Conservation (phyloP, 495 filamentous ascomycete species). For the Hypoxylon crocopeplum region DNA sequence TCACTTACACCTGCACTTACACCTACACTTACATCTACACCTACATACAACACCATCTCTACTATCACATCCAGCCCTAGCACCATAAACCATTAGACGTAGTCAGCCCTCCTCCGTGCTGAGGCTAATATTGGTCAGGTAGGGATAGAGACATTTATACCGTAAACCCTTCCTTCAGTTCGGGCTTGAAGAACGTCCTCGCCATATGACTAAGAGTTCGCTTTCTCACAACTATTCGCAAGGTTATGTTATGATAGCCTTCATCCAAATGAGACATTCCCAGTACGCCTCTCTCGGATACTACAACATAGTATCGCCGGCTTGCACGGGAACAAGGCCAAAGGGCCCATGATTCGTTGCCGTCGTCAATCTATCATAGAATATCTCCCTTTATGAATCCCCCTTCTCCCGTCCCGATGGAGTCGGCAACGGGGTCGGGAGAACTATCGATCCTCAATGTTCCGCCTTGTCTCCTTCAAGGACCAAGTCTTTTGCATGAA, state of each 20-base stretch:
- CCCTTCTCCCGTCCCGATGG: slow-evolving; percentile 22
- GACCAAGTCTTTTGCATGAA: slow-evolving; percentile 71
- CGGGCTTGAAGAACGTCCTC: no score
- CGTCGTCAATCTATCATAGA: no score
- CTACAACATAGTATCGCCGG: neutral
- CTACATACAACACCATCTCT: no score
- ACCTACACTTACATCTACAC: no score
- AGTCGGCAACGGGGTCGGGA: slow-evolving; percentile 8
- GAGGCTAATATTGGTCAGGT: no score
- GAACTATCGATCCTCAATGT: slow-evolving; percentile 69
- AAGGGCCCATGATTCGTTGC: neutral
- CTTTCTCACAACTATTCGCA: neutral
- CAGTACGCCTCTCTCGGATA: neutral
- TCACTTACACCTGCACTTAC: no score
- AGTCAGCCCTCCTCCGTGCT: no score
- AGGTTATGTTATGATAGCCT: neutral
- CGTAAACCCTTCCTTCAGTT: no score
- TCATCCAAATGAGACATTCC: neutral
- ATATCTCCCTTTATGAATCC: no score
- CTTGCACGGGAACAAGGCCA: neutral
- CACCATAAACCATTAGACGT: no score
- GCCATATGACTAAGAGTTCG: neutral
- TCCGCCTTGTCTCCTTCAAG: slow-evolving; percentile 58
- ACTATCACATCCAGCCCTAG: no score
- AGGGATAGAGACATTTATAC: no score